Conservation (phyloP, 192 early-diverging fungal genomes). For the Coemansia guatemalensis region DNA sequence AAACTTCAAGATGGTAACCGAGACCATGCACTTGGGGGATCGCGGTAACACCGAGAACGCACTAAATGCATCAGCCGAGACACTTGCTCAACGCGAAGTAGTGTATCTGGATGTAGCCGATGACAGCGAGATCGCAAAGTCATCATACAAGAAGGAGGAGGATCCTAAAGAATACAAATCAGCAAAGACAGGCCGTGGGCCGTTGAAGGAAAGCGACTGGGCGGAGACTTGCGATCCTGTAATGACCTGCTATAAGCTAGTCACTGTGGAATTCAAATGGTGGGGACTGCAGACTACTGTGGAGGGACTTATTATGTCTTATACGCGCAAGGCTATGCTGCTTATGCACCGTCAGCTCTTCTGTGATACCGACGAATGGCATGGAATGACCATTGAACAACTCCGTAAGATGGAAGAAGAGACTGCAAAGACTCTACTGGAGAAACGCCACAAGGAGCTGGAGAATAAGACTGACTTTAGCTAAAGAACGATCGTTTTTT, state of each 20-base stretch:
- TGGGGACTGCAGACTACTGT: conserved; percentile 68
- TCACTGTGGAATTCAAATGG: conserved; percentile 76
- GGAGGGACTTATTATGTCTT: conserved; percentile 64
- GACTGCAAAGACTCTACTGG: conserved; percentile 62
- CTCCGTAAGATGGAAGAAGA: conserved; percentile 66
- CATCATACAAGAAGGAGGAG: conserved; percentile 60
- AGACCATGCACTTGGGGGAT: conserved; percentile 71
- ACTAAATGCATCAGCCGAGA: conserved; percentile 40
- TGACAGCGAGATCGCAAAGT: conserved; percentile 54
- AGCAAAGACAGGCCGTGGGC: conserved; percentile 68
- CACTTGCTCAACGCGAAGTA: conserved; percentile 64
- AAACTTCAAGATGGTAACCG: conserved; percentile 68
- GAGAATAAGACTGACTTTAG: conserved; percentile 36
- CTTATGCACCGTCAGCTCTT: conserved; percentile 78
- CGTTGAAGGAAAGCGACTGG: conserved; percentile 60
- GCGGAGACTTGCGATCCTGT: conserved; percentile 63
- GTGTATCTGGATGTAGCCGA: conserved; percentile 68
- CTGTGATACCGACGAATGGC: conserved; percentile 75
- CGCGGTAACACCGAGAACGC: conserved; percentile 73
- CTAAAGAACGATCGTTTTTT: conserved; percentile 1
- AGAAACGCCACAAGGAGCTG: conserved; percentile 47
- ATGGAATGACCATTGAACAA: conserved; percentile 72
- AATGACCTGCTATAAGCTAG: conserved; percentile 83
- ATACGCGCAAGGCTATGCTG: conserved; percentile 58
- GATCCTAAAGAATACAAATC: conserved; percentile 68